Base-by-base conservation (phyloP, 345 rosid genomes). In the Gossypioides kirkii region DNA sequence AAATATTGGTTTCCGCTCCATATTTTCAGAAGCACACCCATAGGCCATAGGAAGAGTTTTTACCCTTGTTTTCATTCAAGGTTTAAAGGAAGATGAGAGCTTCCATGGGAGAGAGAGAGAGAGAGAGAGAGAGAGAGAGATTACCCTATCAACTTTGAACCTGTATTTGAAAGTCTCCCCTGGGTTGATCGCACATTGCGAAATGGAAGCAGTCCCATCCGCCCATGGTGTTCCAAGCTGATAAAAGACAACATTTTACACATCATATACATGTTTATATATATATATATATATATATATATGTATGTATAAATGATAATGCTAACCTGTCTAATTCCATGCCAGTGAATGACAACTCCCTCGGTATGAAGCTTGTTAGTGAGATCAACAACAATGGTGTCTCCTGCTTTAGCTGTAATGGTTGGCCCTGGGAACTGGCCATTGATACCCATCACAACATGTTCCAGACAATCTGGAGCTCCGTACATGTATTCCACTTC, bases 331-430 rank as follows among this genome's bases (percentile, higher is more conserved):
- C 97, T 82, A 71, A 91, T 94, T 45, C 96, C 98, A 73, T 94
- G 98, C 98, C 98, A 91, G 75, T 91, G 97, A 67, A 94, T 90
- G 63, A 89, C 98, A 50, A 90, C 88, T 2, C 94, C 96, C 61
- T 91, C 97, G 0, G 98, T 89, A 32, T 66, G 12, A 67, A 94
- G 90, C 71, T 86, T 91, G 71, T 92, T 91, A 11, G 79, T 85
- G 61, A 94, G 86, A 17, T 89, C 71, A 2, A 94, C 77, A 67
- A 80, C 77, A 73, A 91, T 77, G 49, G 78, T 86, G 38, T 94
- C 97, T 23, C 97, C 94, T 5, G 86, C 87, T 9, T 11, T 20
- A 0, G 94, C 94, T 26, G 81, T 8, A 58, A 94, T 85, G 2
- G 96, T 91, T 10, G 97, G 98, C 22, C 98, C 97, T 0, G 98